Evolutionary conservation across 2,329 filamentous ascomycete species (phyloP).

Genomic region (Madurella fahalii): DNA sequence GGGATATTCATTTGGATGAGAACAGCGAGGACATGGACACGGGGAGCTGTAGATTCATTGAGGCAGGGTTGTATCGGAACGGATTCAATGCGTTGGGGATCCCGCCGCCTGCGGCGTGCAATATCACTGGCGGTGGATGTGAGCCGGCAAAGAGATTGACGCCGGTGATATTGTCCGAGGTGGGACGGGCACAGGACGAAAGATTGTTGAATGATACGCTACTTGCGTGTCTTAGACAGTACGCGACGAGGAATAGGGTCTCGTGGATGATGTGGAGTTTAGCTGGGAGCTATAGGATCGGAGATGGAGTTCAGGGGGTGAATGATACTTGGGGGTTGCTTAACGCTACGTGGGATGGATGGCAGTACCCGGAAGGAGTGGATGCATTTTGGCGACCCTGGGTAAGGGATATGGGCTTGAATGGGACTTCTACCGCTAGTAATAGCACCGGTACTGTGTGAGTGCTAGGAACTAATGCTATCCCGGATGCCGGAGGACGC

Average conservation of each 20-base stretch:
- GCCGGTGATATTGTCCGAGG: conserved; percentile 46
- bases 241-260: conserved; percentile 41
- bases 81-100: conserved; percentile 32
- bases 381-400: conserved; percentile 50
- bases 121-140: conserved; percentile 34
- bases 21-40: background rate
- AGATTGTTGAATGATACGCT: conserved; percentile 42
- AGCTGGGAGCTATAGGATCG: conserved; percentile 44
- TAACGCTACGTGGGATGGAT: conserved; percentile 44
- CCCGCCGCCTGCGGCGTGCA: conserved; percentile 39
- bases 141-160: conserved; percentile 37
- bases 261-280: conserved; percentile 49
- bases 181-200: conserved; percentile 42
- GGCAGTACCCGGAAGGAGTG: conserved; percentile 42
- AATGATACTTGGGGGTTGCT: conserved; percentile 47
- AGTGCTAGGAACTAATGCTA: too few relatives aligned
- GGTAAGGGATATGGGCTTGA: conserved; percentile 37
- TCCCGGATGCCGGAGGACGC: too few relatives aligned
- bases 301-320: conserved; percentile 42
- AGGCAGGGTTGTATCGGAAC: background rate
- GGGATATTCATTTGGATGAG: background rate
- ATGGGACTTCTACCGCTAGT: background rate
- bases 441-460: too few relatives aligned
- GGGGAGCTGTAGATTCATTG: background rate
- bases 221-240: conserved; percentile 43